Evolutionary conservation across 192 early-diverging fungal species (phyloP).

Genomic region (Coemansia sp.): DNA sequence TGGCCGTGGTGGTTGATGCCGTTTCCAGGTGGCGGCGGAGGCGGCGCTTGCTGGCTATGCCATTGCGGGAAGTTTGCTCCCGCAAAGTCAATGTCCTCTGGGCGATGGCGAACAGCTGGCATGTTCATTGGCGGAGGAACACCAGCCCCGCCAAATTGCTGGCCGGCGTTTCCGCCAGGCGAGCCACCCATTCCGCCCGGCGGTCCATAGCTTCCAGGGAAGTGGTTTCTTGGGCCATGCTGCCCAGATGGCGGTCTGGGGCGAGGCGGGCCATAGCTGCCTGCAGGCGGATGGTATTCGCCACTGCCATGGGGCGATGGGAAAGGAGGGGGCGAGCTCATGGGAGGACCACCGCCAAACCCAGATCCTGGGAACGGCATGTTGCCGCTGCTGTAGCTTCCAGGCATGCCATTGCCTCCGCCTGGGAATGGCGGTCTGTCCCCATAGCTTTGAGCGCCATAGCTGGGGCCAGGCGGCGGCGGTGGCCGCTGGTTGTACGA

Average conservation of each 20-base stretch:
- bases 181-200: slow-evolving; percentile 12
- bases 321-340: slow-evolving; percentile 11
- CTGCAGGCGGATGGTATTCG: slow-evolving; percentile 6
- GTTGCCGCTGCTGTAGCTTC: not conserved
- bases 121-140: slow-evolving; percentile 32
- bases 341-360: slow-evolving; percentile 9
- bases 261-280: slow-evolving; percentile 3
- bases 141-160: slow-evolving; percentile 13
- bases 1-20: slow-evolving; percentile 17
- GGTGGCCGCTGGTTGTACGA: not conserved
- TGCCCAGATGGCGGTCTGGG: slow-evolving; percentile 6
- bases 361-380: slow-evolving; percentile 14
- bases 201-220: not conserved
- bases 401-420: slow-evolving; percentile 4
- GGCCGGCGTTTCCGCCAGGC: slow-evolving; percentile 3
- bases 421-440: slow-evolving; percentile 7
- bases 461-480: not conserved
- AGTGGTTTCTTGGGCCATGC: slow-evolving; percentile 1
- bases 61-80: slow-evolving; percentile 44
- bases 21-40: slow-evolving; percentile 18
- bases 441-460: slow-evolving; percentile 1
- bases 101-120: slow-evolving; percentile 35
- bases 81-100: slow-evolving; percentile 50
- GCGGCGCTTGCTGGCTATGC: slow-evolving; percentile 24
- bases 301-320: slow-evolving; percentile 2